Conservation (phyloP, 208 protist species). For the Acanthamoeba polyphaga region DNA sequence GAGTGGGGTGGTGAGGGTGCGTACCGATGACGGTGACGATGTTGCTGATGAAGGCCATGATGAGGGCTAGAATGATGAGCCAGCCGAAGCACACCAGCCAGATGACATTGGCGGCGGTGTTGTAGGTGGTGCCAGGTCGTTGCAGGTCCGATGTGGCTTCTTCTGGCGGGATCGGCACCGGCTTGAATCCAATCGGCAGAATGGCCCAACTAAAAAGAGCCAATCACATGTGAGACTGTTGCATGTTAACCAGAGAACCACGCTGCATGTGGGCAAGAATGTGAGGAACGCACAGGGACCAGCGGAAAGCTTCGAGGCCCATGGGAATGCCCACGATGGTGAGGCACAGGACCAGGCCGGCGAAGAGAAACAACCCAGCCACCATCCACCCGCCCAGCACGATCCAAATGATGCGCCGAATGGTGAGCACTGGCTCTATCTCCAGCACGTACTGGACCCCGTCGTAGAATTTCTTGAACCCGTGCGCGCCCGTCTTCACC, state of each 20-base stretch:
- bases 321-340: constrained; percentile 73
- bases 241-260: neutral
- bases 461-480: constrained; percentile 18
- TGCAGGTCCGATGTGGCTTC: constrained; percentile 17
- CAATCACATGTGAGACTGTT: neutral
- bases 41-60: neutral
- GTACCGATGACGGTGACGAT: constrained; percentile 14
- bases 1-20: neutral
- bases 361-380: neutral
- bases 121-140: constrained; percentile 26
- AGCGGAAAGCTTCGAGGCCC: constrained; percentile 48
- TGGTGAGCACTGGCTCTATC: constrained; percentile 54
- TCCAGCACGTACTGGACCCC: constrained; percentile 35
- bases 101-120: constrained; percentile 47
- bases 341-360: constrained; percentile 36
- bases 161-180: constrained; percentile 23
- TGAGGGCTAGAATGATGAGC: neutral
- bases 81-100: constrained; percentile 52
- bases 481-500: neutral
- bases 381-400: constrained; percentile 28
- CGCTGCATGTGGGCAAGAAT: neutral
- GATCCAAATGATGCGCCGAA: constrained; percentile 25
- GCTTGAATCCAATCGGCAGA: constrained; percentile 35
- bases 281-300: neutral
- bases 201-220: neutral